phyloP scores from a whole-genome alignment of 2,329 filamentous ascomycete species.

The Alternaria dauci region DNA sequence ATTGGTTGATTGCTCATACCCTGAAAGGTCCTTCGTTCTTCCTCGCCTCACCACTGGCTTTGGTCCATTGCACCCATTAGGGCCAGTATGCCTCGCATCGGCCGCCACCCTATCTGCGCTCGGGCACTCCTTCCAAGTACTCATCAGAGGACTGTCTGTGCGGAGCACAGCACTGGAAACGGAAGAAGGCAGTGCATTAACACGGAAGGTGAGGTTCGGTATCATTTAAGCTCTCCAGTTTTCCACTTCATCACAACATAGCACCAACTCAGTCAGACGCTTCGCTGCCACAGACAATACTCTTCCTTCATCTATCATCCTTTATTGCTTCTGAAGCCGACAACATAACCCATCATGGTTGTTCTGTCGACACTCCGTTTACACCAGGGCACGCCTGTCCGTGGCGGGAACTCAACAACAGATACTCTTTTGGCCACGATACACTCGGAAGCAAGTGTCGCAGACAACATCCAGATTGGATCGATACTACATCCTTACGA shows the following conservation, averaged over 20 bases:
- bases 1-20: neutral
- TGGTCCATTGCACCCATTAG: neutral
- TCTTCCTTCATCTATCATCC: neutral
- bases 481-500: neutral
- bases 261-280: neutral
- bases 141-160: neutral
- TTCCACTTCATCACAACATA: neutral
- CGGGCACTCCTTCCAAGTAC: neutral
- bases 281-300: neutral
- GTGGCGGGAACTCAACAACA: neutral
- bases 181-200: neutral
- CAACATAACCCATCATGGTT: neutral
- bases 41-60: neutral
- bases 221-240: neutral
- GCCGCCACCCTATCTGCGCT: conserved; percentile 2
- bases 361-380: neutral
- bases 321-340: neutral
- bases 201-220: neutral
- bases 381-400: neutral
- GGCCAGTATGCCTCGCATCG: conserved; percentile 3
- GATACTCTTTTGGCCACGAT: neutral
- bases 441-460: neutral
- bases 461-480: neutral
- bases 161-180: neutral
- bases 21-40: neutral